phyloP scores from a whole-genome alignment of 371 early-diverging fungal genomes.

The Apophysomyces elegans region DNA sequence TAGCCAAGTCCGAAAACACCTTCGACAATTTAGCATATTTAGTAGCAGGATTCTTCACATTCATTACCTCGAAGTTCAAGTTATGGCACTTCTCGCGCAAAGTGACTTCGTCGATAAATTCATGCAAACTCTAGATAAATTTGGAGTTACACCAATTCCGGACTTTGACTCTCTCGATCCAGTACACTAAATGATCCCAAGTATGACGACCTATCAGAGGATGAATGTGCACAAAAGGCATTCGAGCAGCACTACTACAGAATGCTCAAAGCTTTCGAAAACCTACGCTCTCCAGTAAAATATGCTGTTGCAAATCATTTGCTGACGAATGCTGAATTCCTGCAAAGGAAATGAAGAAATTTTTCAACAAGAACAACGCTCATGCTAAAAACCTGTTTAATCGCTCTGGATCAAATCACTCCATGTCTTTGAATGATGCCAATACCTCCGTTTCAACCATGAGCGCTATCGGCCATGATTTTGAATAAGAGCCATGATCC shows the following conservation, averaged over 20 bases:
- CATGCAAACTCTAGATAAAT: too few species aligned
- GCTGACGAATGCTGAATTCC: too few species aligned
- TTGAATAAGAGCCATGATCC: too few species aligned
- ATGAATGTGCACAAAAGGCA: not conserved
- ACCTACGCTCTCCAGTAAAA: not conserved
- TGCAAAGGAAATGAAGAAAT: too few species aligned
- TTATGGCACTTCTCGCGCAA: conserved; percentile 10
- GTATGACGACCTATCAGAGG: not conserved
- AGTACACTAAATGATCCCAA: not conserved
- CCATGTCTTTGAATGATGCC: too few species aligned
- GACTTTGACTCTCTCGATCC: not conserved
- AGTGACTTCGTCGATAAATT: conserved; percentile 10
- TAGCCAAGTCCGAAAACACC: not conserved
- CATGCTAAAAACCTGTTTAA: too few species aligned
- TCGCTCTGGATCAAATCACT: too few species aligned
- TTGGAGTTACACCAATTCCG: too few species aligned
- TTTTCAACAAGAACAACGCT: too few species aligned
- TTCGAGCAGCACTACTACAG: not conserved
- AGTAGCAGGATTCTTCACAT: conserved; percentile 17
- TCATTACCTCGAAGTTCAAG: conserved; percentile 13
- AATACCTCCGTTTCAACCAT: too few species aligned
- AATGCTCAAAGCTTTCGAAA: not conserved
- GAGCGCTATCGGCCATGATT: too few species aligned
- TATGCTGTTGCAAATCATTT: not conserved
- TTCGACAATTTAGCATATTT: not conserved